Evolutionary conservation across 1,284 basidiomycete genomes (phyloP).

Genomic region (Agroathelia rolfsii): DNA sequence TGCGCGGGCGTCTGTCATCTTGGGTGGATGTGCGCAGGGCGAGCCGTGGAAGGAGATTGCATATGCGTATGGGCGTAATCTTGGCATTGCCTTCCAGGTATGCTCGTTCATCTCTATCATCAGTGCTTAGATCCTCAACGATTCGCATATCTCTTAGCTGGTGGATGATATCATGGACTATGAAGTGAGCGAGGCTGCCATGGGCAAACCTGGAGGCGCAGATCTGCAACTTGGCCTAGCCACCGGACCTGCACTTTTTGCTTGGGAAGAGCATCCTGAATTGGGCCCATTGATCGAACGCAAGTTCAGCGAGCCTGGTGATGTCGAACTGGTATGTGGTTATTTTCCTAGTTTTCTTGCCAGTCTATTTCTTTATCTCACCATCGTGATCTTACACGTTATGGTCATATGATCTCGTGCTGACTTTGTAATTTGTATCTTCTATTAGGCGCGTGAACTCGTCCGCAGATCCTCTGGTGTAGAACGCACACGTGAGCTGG

Average conservation of each 20-base stretch:
- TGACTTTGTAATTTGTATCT: constrained; percentile 5
- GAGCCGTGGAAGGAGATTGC: constrained; percentile 64
- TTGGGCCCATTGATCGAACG: constrained; percentile 78
- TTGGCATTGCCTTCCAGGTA: constrained; percentile 70
- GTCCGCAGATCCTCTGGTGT: constrained; percentile 73
- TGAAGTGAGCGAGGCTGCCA: constrained; percentile 41
- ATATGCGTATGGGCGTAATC: constrained; percentile 67
- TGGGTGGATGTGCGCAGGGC: constrained; percentile 54
- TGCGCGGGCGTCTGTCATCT: constrained; percentile 56
- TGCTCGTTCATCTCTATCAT: constrained; percentile 7
- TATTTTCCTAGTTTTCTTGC: constrained; percentile 4
- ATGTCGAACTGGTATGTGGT: constrained; percentile 67
- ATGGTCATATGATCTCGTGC: not conserved
- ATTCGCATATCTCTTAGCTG: constrained; percentile 27
- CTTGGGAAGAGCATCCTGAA: constrained; percentile 83
- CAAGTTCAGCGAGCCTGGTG: constrained; percentile 75
- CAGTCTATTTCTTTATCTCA: too few relatives aligned
- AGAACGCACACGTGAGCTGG: constrained; percentile 72
- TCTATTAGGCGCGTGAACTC: constrained; percentile 63
- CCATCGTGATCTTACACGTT: too few relatives aligned
- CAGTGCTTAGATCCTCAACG: not conserved
- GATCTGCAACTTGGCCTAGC: constrained; percentile 84
- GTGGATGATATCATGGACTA: constrained; percentile 60
- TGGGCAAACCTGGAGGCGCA: constrained; percentile 83
- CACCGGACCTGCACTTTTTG: constrained; percentile 90